These are phyloP conservation scores for Populus pruinosa DNA, from an alignment of 345 rosid species.

Conservation along the genomic window DNA sequence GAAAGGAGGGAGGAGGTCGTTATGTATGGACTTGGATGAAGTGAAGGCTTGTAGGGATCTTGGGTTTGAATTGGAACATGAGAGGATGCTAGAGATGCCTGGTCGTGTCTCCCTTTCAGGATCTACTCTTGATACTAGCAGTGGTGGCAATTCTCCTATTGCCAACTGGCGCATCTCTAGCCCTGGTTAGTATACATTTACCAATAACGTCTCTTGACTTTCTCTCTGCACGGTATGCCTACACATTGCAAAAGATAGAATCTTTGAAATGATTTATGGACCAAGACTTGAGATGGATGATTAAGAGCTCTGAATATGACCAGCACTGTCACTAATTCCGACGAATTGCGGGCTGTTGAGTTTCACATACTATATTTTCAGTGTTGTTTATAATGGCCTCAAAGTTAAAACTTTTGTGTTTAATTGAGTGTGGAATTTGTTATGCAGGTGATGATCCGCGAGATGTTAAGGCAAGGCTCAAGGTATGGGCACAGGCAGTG, in stretches of 20 bases:
- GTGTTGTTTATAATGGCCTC: not conserved
- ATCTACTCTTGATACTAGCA: conserved; percentile 59
- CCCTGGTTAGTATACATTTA: conserved; percentile 53
- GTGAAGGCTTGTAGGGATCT: conserved; percentile 80
- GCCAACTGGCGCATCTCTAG: conserved; percentile 83
- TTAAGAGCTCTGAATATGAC: not conserved
- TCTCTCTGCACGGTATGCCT: not conserved
- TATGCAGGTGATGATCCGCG: conserved; percentile 79
- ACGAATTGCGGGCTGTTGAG: not conserved
- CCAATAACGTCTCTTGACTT: not conserved
- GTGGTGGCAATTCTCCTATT: conserved; percentile 86
- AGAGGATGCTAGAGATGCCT: conserved; percentile 59
- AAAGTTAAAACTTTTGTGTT: not conserved
- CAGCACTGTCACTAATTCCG: not conserved
- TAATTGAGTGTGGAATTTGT: not conserved
- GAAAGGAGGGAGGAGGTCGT: conserved; percentile 63
- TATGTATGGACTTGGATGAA: conserved; percentile 82
- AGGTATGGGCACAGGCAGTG: conserved; percentile 97
- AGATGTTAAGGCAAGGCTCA: conserved; percentile 88
- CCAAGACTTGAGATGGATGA: not conserved
- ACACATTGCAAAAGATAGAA: not conserved
- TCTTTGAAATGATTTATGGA: not conserved
- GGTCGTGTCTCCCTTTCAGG: conserved; percentile 53
- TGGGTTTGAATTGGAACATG: conserved; percentile 84
- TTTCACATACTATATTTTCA: not conserved